Evolutionary conservation across 106 monocot species (phyloP), one percentile per base, ranked within the genome.

Genomic region (Gastrodia elata): DNA sequence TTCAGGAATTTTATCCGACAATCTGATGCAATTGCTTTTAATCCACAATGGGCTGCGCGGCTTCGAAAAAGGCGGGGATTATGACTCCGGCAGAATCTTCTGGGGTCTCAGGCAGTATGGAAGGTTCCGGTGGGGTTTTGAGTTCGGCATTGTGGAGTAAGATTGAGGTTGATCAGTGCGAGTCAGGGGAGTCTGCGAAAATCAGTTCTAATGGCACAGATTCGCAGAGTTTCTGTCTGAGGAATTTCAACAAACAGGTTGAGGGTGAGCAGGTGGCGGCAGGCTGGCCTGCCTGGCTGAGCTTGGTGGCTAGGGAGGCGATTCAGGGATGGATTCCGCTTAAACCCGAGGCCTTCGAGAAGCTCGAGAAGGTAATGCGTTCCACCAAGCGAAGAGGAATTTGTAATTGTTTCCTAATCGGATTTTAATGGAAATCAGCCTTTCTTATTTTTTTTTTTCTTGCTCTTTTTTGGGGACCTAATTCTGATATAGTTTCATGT

Each of bases 301-400:
- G 77, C 43, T 57, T 83, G 11, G 91, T 89, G 42, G 88, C 94
- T 13, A 81, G 83, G 11, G 94, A 91, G 75, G 94, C 91, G 10
- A 83, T 94, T 61, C 87, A 87, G n/a, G 94, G 94, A 3, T 88
- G 88, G 94, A 72, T 91, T 8, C 94, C 94, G 27, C 91, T 91
- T 59, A 86, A 87, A 80, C 81, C 86, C 20, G 94, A 91, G 52
- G 73, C 86, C 61, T 94, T 75, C 75, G 84, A 91, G 86, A 94
- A 87, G 76, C 77, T 94, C 70, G 94, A 94, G 85, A 94, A 94
- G 94, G 94, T 91, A 87, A 52, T 52, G 52, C 18, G 5, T 52
- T 52, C 52, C 0, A 61, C 26, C 30, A n/a, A 30, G 30, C 11
- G 61, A 61, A 30, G 4, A 32, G 11, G 61, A 10, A 32, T 61